Evolutionary conservation across 139 green algal genomes (phyloP).

Genomic region (Pycnococcus provasolii): DNA sequence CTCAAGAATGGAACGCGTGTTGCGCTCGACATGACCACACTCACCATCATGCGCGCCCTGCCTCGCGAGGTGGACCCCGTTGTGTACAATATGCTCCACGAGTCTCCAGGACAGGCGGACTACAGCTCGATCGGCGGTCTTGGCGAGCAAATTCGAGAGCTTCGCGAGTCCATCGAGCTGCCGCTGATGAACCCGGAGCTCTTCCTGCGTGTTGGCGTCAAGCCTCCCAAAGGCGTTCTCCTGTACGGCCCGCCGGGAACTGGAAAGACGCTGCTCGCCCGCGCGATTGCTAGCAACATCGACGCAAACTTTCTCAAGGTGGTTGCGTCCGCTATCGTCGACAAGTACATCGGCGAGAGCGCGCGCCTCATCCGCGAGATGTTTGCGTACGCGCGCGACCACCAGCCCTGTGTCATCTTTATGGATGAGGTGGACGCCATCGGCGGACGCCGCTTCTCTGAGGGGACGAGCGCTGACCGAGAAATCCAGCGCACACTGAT

Average conservation of each 20-base stretch:
- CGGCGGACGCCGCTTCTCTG: constrained; percentile 85
- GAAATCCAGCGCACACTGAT: constrained; percentile 99
- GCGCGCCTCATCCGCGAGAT: constrained; percentile 95
- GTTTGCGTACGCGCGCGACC: constrained; percentile 90
- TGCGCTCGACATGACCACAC: constrained; percentile 96
- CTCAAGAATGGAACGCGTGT: constrained; percentile 83
- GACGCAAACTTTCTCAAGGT: constrained; percentile 90
- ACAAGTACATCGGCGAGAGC: constrained; percentile 99
- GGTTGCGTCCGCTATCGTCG: constrained; percentile 88
- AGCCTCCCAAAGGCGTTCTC: constrained; percentile 77
- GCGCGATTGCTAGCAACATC: constrained; percentile 85
- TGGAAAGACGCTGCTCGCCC: constrained; percentile 76
- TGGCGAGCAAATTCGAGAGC: constrained; percentile 85
- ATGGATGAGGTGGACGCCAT: constrained; percentile 90
- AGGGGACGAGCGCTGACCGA: constrained; percentile 90
- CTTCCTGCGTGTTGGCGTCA: constrained; percentile 95
- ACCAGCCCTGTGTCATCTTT: constrained; percentile 67
- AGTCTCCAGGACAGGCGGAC: constrained; percentile 93
- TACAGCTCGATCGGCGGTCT: constrained; percentile 93
- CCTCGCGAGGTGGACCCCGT: constrained; percentile 96
- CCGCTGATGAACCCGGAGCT: constrained; percentile 99
- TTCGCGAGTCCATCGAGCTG: constrained; percentile 95
- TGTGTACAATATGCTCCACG: constrained; percentile 97
- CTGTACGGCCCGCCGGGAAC: constrained; percentile 50
- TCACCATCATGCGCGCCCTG: constrained; percentile 97